Base-by-base conservation (phyloP, 2,329 filamentous ascomycete genomes). In the Kalaharituber pfeilii region DNA sequence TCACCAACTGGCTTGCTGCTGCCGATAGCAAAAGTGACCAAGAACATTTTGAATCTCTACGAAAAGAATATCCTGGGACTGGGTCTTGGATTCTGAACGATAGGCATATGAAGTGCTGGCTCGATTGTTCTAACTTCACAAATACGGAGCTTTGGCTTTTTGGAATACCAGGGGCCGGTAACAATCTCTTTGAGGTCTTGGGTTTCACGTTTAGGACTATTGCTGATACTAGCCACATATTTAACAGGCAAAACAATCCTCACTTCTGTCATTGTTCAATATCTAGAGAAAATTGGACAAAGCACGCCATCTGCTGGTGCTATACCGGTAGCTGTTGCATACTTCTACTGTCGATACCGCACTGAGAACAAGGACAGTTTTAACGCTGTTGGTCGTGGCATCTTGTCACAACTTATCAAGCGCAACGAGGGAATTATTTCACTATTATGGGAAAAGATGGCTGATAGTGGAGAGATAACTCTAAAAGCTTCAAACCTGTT, bases 201-300 rank as follows among this genome's bases (percentile, higher is more conserved):
- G n/a, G n/a, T n/a, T n/a, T n/a, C 29, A 42, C 8, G 2, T n/a
- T 29, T 18, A 27, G 27, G 24, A 2, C 27, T 15, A n/a, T 24
- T 50, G 39, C 36, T 15, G 28, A 24, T 44, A 22, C 58, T 53
- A 62, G 33, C 51, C 15, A 18, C n/a, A 36, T 2, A 11, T 55
- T 44, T n/a, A n/a, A n/a, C n/a, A 70, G 69, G 70, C 1, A 73
- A 73, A 62, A 69, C 69, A 0, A 60, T 71, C 5, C 63, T 73
- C n/a, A 65, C 70, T 1, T 71, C 71, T 0, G 52, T 64, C 1
- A 62, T 72, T 15, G 59, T 72, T 4, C 65, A 71, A 27, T 55
- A 66, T 22, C 64, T 53, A 27, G 57, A 64, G 45, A 44, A 33
- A 3, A 51, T 53, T 13, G 18, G n/a, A n/a, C n/a, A n/a, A n/a